Evolutionary conservation across 1,139 yeast species (phyloP), one percentile per base, ranked within the genome.

Genomic region (Saccharomycopsis crataegensis): DNA sequence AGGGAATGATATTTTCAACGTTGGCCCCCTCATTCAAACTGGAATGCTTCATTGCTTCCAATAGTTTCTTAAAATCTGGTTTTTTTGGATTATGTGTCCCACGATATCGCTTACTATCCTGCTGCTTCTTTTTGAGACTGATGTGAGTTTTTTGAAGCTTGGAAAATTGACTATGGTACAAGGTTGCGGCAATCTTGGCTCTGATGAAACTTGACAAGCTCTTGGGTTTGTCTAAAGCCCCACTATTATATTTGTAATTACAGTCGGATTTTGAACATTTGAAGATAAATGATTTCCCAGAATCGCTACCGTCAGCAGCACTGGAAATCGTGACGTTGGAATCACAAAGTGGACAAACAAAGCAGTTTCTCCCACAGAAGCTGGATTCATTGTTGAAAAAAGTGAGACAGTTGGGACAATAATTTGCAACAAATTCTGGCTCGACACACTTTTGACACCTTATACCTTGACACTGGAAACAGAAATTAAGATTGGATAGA

Each of bases 271-370:
- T 31, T 6, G 53, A 28, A 40, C 59, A 57, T 38, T 56, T 57
- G 51, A 56, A 57, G 3, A 47, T 38, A 36, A 54, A 57, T 5
- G 43, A 16, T 40, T 54, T 54, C 8, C 33, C 36, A 49, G 31
- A 32, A 38, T 31, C 34, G 22, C 41, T 40, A 3, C 12, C 11
- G 4, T 12, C 46, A 28, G 45, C 8, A 4, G 41, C n/a, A 7
- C 48, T 33, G 33, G 37, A 33, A 14, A 56, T 56, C 8, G 41
- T 38, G 37, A 57, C 22, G 36, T 53, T 50, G 6, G 52, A 42
- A 36, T 44, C 50, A 43, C 59, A 57, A 11, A 56, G 14, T 8
- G 59, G 59, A 44, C 59, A 57, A 7, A n/a, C 48, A 43, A 56
- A 57, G 36, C 59, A 57, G 31, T 57, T 56, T 43, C 56, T 51